A percentile compares a stretch with the other conserved stretches of the same genome.
These are phyloP conservation scores for Pythium vanterpoolii DNA, from an alignment of 352 stramenopile species.

Conservation along the genomic window DNA sequence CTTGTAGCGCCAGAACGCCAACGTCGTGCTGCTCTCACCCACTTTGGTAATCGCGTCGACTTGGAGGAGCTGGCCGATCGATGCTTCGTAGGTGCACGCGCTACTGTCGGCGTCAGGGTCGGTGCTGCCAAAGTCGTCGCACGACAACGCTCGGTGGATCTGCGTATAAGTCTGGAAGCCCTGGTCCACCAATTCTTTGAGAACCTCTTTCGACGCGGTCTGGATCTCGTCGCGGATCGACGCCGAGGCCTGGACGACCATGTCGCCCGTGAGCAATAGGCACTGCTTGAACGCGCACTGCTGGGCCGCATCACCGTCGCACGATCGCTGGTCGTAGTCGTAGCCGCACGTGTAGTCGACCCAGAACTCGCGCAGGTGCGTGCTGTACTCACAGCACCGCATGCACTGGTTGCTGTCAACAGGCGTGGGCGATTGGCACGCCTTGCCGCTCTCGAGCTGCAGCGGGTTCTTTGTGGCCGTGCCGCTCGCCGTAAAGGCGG, in stretches of 20 bases:
- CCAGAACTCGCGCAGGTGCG: slow-evolving; percentile 53
- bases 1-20: slow-evolving; percentile 67
- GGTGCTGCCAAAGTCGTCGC: slow-evolving; percentile 28
- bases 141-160: slow-evolving; percentile 58
- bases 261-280: slow-evolving; percentile 47
- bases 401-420: slow-evolving; percentile 36
- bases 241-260: slow-evolving; percentile 33
- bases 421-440: slow-evolving; percentile 13
- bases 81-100: slow-evolving; percentile 32
- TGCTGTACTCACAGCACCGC: slow-evolving; percentile 45
- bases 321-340: slow-evolving; percentile 40
- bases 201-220: slow-evolving; percentile 31
- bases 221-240: slow-evolving; percentile 29
- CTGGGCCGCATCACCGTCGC: slow-evolving; percentile 30
- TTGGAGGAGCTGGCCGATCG: slow-evolving; percentile 39
- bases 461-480: slow-evolving; percentile 40
- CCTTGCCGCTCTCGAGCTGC: neutral
- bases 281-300: slow-evolving; percentile 53
- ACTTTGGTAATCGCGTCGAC: slow-evolving; percentile 26
- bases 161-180: slow-evolving; percentile 53
- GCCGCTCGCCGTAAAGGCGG: slow-evolving; percentile 21
- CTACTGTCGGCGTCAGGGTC: neutral
- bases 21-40: slow-evolving; percentile 12
- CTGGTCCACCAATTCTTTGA: slow-evolving; percentile 29
- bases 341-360: slow-evolving; percentile 58